Evolutionary conservation across 2,329 filamentous ascomycete genomes (phyloP).

Genomic region (Fusarium chaquense): DNA sequence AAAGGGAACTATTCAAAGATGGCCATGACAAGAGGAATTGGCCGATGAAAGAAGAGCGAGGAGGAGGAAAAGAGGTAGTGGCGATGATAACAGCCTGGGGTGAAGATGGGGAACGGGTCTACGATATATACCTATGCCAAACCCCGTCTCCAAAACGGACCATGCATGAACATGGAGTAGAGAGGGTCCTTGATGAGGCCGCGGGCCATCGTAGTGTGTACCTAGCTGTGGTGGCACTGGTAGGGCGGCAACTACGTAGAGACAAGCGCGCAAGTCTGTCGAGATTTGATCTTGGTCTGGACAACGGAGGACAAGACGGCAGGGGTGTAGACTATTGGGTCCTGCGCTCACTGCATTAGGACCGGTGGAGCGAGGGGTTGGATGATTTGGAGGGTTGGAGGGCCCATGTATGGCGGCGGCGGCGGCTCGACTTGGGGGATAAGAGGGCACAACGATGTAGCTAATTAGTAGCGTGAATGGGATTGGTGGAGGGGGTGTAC

Average conservation of each 20-base stretch:
- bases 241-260: conserved; percentile 45
- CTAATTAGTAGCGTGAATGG: conserved; percentile 42
- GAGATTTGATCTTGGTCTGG: conserved; percentile 50
- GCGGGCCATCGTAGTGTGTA: conserved; percentile 42
- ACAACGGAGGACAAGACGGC: conserved; percentile 46
- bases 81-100: conserved; percentile 46
- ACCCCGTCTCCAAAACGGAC: conserved; percentile 46
- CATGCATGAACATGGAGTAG: conserved; percentile 56
- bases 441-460: conserved; percentile 46
- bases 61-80: conserved; percentile 46
- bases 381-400: conserved; percentile 47
- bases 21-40: conserved; percentile 47
- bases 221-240: conserved; percentile 46
- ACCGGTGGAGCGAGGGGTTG: conserved; percentile 50
- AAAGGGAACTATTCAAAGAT: conserved; percentile 47
- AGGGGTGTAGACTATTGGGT: conserved; percentile 46
- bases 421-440: conserved; percentile 49
- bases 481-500: conserved; percentile 46
- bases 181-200: conserved; percentile 50
- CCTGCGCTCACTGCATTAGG: conserved; percentile 48
- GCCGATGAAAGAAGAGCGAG: conserved; percentile 41
- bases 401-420: conserved; percentile 47
- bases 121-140: conserved; percentile 60
- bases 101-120: conserved; percentile 55
- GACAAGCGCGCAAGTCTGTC: conserved; percentile 49